Evolutionary conservation across 1,284 basidiomycete genomes (phyloP).

Genomic region (Schizopora paradoxa): DNA sequence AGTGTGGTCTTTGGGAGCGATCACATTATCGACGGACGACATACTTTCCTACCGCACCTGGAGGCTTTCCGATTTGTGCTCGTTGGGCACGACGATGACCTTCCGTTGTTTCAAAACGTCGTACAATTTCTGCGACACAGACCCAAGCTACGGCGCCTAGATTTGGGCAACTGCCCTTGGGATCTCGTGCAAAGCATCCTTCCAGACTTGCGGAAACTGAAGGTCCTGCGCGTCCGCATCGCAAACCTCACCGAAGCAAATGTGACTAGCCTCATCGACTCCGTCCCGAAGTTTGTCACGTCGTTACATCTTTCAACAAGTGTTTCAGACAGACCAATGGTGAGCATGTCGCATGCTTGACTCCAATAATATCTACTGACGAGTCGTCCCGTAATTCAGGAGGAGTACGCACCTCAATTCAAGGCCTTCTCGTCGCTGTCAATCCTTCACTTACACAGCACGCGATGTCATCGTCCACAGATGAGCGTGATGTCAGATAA

Average conservation of each 20-base stretch:
- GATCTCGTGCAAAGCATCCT: constrained; percentile 48
- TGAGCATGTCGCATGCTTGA: constrained; percentile 26
- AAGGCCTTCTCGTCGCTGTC: constrained; percentile 42
- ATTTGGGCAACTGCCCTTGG: constrained; percentile 60
- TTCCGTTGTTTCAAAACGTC: constrained; percentile 46
- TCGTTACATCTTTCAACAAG: constrained; percentile 48
- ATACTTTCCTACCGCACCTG: constrained; percentile 57
- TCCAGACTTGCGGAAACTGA: constrained; percentile 42
- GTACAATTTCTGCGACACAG: constrained; percentile 47
- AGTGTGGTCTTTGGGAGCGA: constrained; percentile 59
- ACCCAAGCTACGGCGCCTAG: constrained; percentile 44
- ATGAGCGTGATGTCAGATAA: constrained; percentile 54
- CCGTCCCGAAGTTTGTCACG: constrained; percentile 44
- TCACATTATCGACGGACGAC: constrained; percentile 48
- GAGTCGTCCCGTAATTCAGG: constrained; percentile 27
- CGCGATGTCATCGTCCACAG: constrained; percentile 44
- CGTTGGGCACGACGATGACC: constrained; percentile 55
- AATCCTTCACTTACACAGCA: constrained; percentile 52
- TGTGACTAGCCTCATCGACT: constrained; percentile 35
- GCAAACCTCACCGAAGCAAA: constrained; percentile 38
- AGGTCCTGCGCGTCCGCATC: constrained; percentile 52
- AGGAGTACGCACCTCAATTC: constrained; percentile 47
- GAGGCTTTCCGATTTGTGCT: constrained; percentile 56
- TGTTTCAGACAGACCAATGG: constrained; percentile 44
- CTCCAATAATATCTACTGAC: background rate